Evolutionary conservation across 176 grass and related monocot species (phyloP).

Genomic region (Oropetium thomaeum): DNA sequence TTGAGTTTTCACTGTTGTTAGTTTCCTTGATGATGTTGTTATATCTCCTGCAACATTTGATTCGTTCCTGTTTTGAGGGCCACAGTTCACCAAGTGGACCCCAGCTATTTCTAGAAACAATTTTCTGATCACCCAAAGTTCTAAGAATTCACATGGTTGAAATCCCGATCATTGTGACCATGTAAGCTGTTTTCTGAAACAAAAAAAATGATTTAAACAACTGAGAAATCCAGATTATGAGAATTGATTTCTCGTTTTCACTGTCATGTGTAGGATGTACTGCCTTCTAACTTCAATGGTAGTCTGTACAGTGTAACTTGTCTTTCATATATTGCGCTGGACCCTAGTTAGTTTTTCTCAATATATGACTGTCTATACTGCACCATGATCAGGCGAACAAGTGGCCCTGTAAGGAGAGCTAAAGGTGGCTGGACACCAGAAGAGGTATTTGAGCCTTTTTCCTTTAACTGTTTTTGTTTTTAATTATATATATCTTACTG

Average conservation of each 20-base stretch:
- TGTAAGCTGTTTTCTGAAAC: neutral
- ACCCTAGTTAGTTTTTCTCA: slow-evolving; percentile 13
- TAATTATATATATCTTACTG: slow-evolving; percentile 3
- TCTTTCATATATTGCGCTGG: neutral
- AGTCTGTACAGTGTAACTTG: slow-evolving; percentile 9
- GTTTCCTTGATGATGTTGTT: neutral
- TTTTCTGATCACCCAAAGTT: neutral
- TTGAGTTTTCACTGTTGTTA: neutral
- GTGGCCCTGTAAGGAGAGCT: slow-evolving; percentile 87
- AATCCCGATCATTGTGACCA: neutral
- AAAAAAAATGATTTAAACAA: slow-evolving; percentile 1
- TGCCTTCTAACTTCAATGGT: neutral
- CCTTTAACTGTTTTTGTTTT: neutral
- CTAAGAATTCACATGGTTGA: slow-evolving; percentile 2
- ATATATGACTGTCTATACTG: slow-evolving; percentile 3
- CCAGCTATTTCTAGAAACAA: neutral
- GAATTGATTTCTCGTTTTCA: neutral
- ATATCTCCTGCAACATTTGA: neutral
- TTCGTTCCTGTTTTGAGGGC: neutral
- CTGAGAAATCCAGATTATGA: neutral
- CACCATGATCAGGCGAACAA: slow-evolving; percentile 51
- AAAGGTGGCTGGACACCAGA: slow-evolving; percentile 83
- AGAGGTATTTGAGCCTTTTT: slow-evolving; percentile 52
- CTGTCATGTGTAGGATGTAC: neutral
- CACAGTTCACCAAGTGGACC: neutral